A percentile compares a stretch with the other conserved stretches of the same genome.
Evolutionary conservation across 2,329 filamentous ascomycete species (phyloP).

Genomic region (Fusarium chlamydosporum): DNA sequence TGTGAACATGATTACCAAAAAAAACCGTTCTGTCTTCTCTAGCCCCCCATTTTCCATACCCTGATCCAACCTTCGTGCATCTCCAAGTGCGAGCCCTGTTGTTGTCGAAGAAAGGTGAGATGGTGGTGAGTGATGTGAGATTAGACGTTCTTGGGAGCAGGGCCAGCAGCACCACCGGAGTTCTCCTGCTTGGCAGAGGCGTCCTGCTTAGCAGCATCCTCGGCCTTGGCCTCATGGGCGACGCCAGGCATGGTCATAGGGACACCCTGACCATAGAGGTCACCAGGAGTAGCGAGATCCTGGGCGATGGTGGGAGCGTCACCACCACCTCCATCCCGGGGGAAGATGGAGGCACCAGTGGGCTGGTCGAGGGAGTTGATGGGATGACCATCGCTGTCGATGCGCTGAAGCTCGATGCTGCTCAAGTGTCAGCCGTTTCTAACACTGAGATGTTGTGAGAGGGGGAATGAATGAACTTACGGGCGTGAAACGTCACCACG

Average conservation of each 20-base stretch:
- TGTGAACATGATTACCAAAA: constrained; percentile 3
- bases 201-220: background rate
- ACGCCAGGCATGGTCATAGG: background rate
- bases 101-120: constrained; percentile 1
- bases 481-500: background rate
- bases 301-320: background rate
- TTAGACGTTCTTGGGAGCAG: constrained; percentile 9
- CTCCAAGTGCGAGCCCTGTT: background rate
- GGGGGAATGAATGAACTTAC: constrained; percentile 27
- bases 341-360: background rate
- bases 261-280: background rate
- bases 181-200: background rate
- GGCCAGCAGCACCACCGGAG: background rate
- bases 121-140: background rate
- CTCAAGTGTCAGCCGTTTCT: background rate
- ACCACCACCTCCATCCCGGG: background rate
- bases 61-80: background rate
- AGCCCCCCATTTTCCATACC: background rate
- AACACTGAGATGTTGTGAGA: background rate
- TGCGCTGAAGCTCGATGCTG: background rate
- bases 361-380: background rate
- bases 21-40: background rate
- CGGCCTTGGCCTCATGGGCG: no score
- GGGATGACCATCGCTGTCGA: background rate
- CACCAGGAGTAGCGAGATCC: background rate